Evolutionary conservation across 2,329 filamentous ascomycete genomes (phyloP), one percentile per base, ranked within the genome.

Genomic region (Xylaria sp.): DNA sequence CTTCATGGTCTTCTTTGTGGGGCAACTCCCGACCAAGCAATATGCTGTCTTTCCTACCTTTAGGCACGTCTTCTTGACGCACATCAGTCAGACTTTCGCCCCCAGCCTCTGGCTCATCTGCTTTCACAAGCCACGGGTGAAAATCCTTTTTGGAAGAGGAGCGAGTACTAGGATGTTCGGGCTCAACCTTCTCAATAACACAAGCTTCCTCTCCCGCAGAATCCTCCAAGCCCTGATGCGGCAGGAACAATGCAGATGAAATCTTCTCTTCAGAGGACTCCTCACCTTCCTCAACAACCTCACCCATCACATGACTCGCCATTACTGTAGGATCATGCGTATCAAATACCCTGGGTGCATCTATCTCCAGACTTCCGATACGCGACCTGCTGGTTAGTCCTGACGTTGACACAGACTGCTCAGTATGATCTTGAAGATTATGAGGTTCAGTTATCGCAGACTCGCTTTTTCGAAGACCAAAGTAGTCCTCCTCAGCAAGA

Each of bases 181-280:
- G 60, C 57, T 78, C 70, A 67, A 71, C 69, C 60, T 76, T 69
- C 53, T 73, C 67, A 48, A 72, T 70, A 62, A 76, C 66, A 58
- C 72, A 74, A 53, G 74, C 67, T 60, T 72, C 72, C n/a, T 75
- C 71, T 67, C 80, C 75, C 28, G 76, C 68, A 61, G 80, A 73
- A 69, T 80, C 78, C 59, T 84, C 83, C 46, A 84, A 79, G 52
- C 85, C 85, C 74, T 93, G 89, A 81, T 95, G 93, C 48, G 93
- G 93, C 56, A 94, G 85, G 77, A 96, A 96, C 46, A 94, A 85
- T 28, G 93, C 93, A 36, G 92, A 95, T n/a, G 91, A 93, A 70
- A 96, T 94, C 79, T 95, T 93, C 78, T 96, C 93, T 77, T 92
- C 90, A 66, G 92, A 91, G 15, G 91, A 94, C 65, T 88, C 86